A percentile compares a stretch with the other conserved stretches of the same genome.
phyloP scores from a whole-genome alignment of 805 yeast species.

The Phaffomyces antillensis region DNA sequence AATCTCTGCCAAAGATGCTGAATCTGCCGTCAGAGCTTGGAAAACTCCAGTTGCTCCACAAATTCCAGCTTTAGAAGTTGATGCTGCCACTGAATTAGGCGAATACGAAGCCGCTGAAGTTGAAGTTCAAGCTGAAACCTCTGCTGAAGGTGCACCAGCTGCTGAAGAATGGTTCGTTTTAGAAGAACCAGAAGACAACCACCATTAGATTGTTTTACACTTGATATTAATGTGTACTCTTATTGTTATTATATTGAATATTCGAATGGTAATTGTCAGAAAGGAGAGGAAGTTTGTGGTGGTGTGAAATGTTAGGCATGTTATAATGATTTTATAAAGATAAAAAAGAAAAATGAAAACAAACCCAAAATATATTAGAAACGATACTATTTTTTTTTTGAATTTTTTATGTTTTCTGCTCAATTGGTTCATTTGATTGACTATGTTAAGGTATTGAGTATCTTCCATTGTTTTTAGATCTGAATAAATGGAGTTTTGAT shows the following conservation, averaged over 20 bases:
- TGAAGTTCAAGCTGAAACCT: conserved; percentile 45
- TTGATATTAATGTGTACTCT: too few relatives aligned
- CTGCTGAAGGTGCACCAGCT: conserved; percentile 34
- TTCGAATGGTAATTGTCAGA: not conserved
- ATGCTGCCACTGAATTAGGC: conserved; percentile 56
- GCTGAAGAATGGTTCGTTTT: conserved; percentile 71
- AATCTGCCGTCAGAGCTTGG: conserved; percentile 78
- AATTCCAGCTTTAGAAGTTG: conserved; percentile 63
- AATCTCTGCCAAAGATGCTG: conserved; percentile 65
- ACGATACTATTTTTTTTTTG: not conserved
- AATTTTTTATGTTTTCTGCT: too few relatives aligned
- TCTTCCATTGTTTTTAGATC: not conserved
- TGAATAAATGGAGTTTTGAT: not conserved
- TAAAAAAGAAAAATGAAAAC: not conserved
- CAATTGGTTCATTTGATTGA: not conserved
- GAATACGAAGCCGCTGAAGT: conserved; percentile 67
- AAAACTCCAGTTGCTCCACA: conserved; percentile 71
- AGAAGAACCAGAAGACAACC: conserved; percentile 56
- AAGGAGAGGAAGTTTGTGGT: too few relatives aligned
- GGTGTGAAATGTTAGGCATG: not conserved
- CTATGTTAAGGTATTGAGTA: not conserved
- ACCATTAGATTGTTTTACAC: conserved; percentile 29
- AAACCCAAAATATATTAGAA: not conserved
- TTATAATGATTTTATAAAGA: not conserved
- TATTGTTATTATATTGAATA: not conserved